phyloP scores from a whole-genome alignment of 495 filamentous ascomycete genomes.

The Alectoria sarmentosa region DNA sequence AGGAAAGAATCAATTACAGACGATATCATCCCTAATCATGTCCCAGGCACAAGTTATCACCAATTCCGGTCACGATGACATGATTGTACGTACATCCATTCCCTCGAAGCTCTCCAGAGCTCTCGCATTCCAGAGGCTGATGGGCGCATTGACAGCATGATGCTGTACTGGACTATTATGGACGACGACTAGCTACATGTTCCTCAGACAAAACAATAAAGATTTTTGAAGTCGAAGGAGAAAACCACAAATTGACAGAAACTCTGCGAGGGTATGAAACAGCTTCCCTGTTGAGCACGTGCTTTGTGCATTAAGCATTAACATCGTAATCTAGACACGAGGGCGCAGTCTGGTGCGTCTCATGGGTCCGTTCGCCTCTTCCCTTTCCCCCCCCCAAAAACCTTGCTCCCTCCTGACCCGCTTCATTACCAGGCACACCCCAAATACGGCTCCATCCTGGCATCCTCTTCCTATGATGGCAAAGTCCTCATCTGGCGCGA shows the following conservation, averaged over 20 bases:
- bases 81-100: constrained; percentile 74
- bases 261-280: constrained; percentile 80
- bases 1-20: neutral
- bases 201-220: constrained; percentile 98
- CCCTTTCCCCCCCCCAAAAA: neutral
- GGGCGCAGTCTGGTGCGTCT: constrained; percentile 92
- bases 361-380: constrained; percentile 56
- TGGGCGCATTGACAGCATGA: constrained; percentile 60
- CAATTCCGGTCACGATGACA: constrained; percentile 94
- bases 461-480: constrained; percentile 89
- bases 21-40: constrained; percentile 2
- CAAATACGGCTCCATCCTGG: constrained; percentile 96
- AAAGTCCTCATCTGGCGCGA: constrained; percentile 99
- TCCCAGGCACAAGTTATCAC: constrained; percentile 74
- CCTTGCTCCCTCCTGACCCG: neutral
- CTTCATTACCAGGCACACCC: constrained; percentile 63
- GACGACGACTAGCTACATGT: constrained; percentile 91
- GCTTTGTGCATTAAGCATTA: constrained; percentile 14
- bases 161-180: constrained; percentile 97
- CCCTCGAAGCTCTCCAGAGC: constrained; percentile 8
- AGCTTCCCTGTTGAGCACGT: constrained; percentile 8
- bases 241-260: constrained; percentile 82
- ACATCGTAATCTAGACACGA: constrained; percentile 59
- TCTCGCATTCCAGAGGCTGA: constrained; percentile 8
- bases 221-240: constrained; percentile 97